These are phyloP conservation scores for Fraxinus greggii DNA, from an alignment of 305 asterid species.

Conservation along the genomic window DNA sequence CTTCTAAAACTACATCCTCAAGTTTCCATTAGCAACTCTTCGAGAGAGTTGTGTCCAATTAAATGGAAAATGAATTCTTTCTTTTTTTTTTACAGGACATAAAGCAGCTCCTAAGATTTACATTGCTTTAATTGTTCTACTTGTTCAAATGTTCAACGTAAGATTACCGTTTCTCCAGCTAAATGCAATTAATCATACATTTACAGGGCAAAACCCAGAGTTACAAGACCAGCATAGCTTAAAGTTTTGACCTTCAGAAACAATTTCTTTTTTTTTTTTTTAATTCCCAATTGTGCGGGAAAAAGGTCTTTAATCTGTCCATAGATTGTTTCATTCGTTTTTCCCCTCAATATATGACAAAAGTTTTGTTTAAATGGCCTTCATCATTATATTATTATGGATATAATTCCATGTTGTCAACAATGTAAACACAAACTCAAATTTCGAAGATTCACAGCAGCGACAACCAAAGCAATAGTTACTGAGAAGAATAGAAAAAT, in stretches of 20 bases:
- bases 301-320: not conserved
- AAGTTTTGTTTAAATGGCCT: not conserved
- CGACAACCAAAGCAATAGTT: not conserved
- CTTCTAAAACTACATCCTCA: conserved; percentile 5
- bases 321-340: not conserved
- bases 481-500: not conserved
- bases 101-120: conserved; percentile 10
- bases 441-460: not conserved
- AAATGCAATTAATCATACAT: not conserved
- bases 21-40: conserved; percentile 15
- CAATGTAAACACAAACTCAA: not conserved
- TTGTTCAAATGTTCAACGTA: not conserved
- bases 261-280: not conserved
- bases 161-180: not conserved
- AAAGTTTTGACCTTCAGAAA: not conserved
- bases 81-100: not conserved
- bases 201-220: not conserved
- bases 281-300: not conserved
- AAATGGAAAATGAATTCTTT: conserved; percentile 4
- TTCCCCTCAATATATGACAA: not conserved
- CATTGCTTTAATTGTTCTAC: not conserved
- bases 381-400: not conserved
- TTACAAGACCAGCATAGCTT: not conserved
- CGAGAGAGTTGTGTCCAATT: not conserved
- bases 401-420: not conserved